Evolutionary conservation across 2,329 filamentous ascomycete genomes (phyloP).

Genomic region (Colletotrichum siamense): DNA sequence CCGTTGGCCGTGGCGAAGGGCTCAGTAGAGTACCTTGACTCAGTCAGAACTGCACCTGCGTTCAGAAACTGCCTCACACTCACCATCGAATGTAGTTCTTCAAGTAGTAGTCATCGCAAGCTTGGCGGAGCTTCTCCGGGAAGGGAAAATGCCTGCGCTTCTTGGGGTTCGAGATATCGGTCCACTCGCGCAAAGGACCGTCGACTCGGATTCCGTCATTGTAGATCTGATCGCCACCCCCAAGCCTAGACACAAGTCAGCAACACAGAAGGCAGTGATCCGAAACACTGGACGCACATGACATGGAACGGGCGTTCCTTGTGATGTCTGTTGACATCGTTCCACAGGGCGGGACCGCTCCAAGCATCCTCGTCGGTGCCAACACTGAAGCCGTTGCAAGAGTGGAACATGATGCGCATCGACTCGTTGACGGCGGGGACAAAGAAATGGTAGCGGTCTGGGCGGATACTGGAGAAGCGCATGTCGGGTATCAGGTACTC

Average conservation of each 20-base stretch:
- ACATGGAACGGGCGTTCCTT: slow-evolving; percentile 86
- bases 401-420: slow-evolving; percentile 99
- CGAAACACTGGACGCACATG: slow-evolving; percentile 58
- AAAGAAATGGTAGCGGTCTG: slow-evolving; percentile 75
- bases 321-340: slow-evolving; percentile 87
- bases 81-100: slow-evolving; percentile 83
- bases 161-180: slow-evolving; percentile 80
- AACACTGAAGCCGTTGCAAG: slow-evolving; percentile 94
- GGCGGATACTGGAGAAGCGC: slow-evolving; percentile 63
- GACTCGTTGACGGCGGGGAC: slow-evolving; percentile 82
- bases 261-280: background rate
- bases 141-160: slow-evolving; percentile 83
- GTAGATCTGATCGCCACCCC: slow-evolving; percentile 95
- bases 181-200: slow-evolving; percentile 84
- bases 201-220: slow-evolving; percentile 90
- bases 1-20: slow-evolving; percentile 86
- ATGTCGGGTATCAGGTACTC: slow-evolving; percentile 76
- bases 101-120: slow-evolving; percentile 90
- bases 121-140: slow-evolving; percentile 76
- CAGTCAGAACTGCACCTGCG: slow-evolving; percentile 51
- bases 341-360: slow-evolving; percentile 93
- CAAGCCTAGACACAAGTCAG: slow-evolving; percentile 64
- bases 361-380: slow-evolving; percentile 85
- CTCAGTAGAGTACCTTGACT: slow-evolving; percentile 72
- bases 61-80: slow-evolving; percentile 30